Evolutionary conservation across 2,329 filamentous ascomycete genomes (phyloP), one percentile per base, ranked within the genome.

Genomic region (Remersonia thermophila): DNA sequence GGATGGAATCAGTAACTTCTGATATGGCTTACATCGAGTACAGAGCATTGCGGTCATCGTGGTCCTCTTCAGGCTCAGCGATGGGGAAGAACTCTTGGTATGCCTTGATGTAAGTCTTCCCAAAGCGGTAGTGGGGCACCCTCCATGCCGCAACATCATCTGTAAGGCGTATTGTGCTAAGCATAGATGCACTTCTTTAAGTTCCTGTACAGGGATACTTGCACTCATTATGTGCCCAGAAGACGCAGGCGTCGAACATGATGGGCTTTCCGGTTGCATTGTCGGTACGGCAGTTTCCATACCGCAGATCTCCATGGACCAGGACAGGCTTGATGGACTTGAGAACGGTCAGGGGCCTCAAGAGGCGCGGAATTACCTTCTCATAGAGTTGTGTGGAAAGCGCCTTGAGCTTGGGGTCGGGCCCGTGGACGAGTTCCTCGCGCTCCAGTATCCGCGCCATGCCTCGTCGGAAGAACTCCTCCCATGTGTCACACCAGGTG

Each of bases 231-330:
- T 67, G 63, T 1, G 52, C 63, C 38, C 54, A 66, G 32, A 61
- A 62, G 27, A 49, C 56, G 29, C 53, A 54, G 0, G 60, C 50
- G 42, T 66, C 62, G 40, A 62, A 67, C 1, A 65, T 43, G 3
- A 64, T 40, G 7, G 51, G 45, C 27, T 51, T 32, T 2, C 43
- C 47, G 1, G 48, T 59, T 5, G 51, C 42, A 5, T 40, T 31
- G 25, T 60, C 51, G 1, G 54, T 51, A 0, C 50, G 52, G 4
- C 52, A 39, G 41, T 67, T 67, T 3, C 44, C 59, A 35, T 55
- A 51, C 61, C 61, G 66, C 4, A 66, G 46, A 33, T 67, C 60
- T 0, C 60, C 60, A 33, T 69, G 65, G 2, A 69, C 50, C 2
- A 69, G 50, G 0, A 49, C 54, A 2, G 65, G 65, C 32, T 60